Conservation (phyloP, 139 green algal species). For the Volvox reticuliferus region DNA sequence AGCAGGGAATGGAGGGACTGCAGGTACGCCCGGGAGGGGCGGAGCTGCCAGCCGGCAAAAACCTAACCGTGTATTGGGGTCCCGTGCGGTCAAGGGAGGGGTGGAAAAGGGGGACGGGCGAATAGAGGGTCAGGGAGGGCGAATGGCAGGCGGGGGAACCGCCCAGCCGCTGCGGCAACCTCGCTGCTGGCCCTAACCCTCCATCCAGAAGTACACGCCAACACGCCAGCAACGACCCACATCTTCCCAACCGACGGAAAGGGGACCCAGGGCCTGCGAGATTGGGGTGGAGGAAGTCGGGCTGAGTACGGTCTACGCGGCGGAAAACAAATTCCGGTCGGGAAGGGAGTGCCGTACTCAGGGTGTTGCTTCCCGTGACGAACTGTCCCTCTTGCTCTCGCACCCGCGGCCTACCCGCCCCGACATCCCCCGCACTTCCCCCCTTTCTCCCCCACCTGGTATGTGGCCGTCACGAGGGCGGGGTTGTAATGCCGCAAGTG, state of each 20-base stretch:
- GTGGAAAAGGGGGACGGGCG: not conserved
- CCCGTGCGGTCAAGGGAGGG: not conserved
- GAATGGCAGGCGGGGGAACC: not conserved
- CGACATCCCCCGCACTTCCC: not conserved
- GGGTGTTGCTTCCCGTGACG: no score
- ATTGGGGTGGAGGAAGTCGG: no score
- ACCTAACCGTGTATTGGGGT: conserved; percentile 1
- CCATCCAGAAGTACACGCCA: no score
- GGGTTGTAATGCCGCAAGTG: conserved; percentile 34
- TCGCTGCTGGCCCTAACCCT: no score
- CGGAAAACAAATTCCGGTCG: no score
- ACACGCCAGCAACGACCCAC: no score
- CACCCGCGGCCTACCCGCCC: no score
- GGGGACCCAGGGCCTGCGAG: no score
- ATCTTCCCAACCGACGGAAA: no score
- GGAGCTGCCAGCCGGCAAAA: conserved; percentile 39
- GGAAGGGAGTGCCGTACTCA: no score
- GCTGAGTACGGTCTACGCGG: no score
- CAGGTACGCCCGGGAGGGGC: conserved; percentile 26
- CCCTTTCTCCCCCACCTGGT: conserved; percentile 3
- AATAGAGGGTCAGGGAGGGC: not conserved
- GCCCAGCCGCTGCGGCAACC: no score
- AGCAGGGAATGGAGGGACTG: not conserved
- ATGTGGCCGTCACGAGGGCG: conserved; percentile 5
- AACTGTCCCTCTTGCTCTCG: not conserved